Base-by-base conservation (phyloP, 441 rosid species). In the Bocquillonia castaneifolia region DNA sequence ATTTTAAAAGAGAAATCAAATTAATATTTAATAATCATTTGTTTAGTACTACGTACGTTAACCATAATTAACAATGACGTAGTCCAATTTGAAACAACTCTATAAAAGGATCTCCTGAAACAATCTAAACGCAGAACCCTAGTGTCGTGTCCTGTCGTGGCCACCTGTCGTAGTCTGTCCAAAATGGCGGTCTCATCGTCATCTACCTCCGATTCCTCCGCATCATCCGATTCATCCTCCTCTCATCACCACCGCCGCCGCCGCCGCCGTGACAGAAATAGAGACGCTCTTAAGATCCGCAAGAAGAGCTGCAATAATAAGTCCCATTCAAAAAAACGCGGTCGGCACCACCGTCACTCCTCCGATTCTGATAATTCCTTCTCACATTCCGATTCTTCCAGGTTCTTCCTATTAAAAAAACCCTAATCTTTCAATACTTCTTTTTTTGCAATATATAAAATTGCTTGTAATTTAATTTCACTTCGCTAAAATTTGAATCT, bases 141-240 rank as follows among this genome's bases (percentile, higher is more conserved):
- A n/a, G n/a, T n/a, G n/a, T n/a, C n/a, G n/a, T n/a, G n/a, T n/a
- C n/a, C n/a, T n/a, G n/a, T n/a, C n/a, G n/a, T n/a, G n/a, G n/a
- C n/a, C n/a, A n/a, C n/a, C n/a, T n/a, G n/a, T n/a, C n/a, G n/a
- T n/a, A n/a, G n/a, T n/a, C n/a, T n/a, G n/a, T n/a, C 36, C n/a
- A 8, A 34, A 53, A 92, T 92, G 98, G 92, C 90, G 78, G 88
- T 85, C 68, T 83, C 90, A 13, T 83, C 97, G 64, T 81, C 91
- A 34, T 82, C 91, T 12, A 28, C 81, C 22, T 79, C 84, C 36
- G 60, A 61, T 28, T 80, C 88, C 10, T 78, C 83, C 47, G 74
- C 83, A 0, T 79, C 83, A 1, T 83, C 87, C 25, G 84, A 86
- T 48, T 83, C 86, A 0, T 72, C 90, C 3, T 74, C 88, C 52